A percentile compares a stretch with the other conserved stretches of the same genome.
Conservation (phyloP, 306 rosid species). For the cucumber (Cucumis sativus) region Cucumber_9930_V3 NC_026657.2:31660001-31660500, state of each 20-base stretch:
- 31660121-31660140: conserved; percentile 59
- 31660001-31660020: not conserved
- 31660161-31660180: not conserved
- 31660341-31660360: conserved; percentile 74
- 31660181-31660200: not conserved
- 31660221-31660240: not conserved
- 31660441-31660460: not conserved
- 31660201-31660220: not conserved
- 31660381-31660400: not conserved
- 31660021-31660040: not conserved
- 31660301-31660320: conserved; percentile 78
- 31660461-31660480: conserved; percentile 2
- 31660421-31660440: conserved; percentile 4
- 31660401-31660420: not conserved
- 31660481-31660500: not conserved
- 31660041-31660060: not conserved
- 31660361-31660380: conserved; percentile 74
- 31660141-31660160: not conserved
- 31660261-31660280: not conserved
- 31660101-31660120: conserved; percentile 65
- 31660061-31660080: conserved; percentile 6
- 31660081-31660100: conserved; percentile 33
- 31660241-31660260: not conserved
- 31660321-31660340: conserved; percentile 94
- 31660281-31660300: conserved; percentile 25